Base-by-base conservation (phyloP, 345 rosid genomes). In the Rubroshorea leprosula region DNA sequence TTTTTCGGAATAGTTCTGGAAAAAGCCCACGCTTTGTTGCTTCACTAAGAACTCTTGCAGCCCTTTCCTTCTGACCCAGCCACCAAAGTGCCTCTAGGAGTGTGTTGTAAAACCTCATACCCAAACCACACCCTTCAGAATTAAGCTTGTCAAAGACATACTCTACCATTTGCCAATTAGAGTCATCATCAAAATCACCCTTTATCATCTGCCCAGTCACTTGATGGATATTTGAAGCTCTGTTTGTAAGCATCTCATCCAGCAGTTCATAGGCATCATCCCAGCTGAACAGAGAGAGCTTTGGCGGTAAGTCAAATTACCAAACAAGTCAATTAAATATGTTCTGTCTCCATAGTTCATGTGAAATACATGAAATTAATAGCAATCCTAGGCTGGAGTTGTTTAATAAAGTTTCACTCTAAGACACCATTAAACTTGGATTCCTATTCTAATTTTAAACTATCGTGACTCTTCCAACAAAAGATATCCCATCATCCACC, bases 91-190 rank as follows among this genome's bases (percentile, higher is more conserved):
- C 91, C 73, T 92, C 99, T 51, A 89, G 49, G 72, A 92, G 86
- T 14, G 97, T 80, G 65, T 86, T 92, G 69, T 89, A 86, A 73
- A 92, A 89, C 81, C 96, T 83, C 72, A 84, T 69, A 67, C 93
- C 99, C 64, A 92, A 67, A 61, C 84, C 86, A 68, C 86, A 83
- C 60, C 96, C 97, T 80, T 92, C 99, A 57, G 94, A 79, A 51
- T 76, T 81, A 54, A 92, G 83, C 59, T 89, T 92, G 72, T 89
- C 95, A 66, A 86, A 76, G 24, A 89, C 81, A 77, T 83, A 86
- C 78, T 86, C 94, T 54, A 89, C 94, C 74, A 92, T 86, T 78
- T 83, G 93, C 99, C 99, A 89, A 66, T 86, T 84, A n/a, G 89
- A 69, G 57, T 69, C 89, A 54, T 85, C 89, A 54, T 92, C 99